Percentiles rank a stretch among this genome's conserved stretches.
These are phyloP conservation scores for Tripidium arundinaceum DNA, from an alignment of 202 grass and related monocot genomes.

Conservation along the genomic window DNA sequence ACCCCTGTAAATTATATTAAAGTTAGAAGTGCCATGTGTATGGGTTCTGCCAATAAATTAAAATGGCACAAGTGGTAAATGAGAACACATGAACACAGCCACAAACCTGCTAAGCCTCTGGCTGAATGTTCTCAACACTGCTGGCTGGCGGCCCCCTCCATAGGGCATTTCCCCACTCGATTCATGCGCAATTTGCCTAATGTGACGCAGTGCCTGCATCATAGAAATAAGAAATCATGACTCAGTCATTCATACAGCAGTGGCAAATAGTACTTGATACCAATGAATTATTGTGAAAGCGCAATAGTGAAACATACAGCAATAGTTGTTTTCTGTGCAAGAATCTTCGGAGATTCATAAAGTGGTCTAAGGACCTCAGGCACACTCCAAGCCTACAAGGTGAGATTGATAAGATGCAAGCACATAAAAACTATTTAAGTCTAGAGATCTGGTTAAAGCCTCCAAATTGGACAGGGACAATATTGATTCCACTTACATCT, in stretches of 20 bases:
- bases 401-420: conserved; percentile 1
- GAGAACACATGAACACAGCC: conserved; percentile 12
- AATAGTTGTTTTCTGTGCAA: conserved; percentile 95
- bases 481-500: conserved; percentile 52
- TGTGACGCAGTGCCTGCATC: conserved; percentile 78
- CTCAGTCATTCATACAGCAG: not conserved
- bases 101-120: conserved; percentile 87
- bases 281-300: not conserved
- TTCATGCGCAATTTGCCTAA: conserved; percentile 92
- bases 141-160: conserved; percentile 72
- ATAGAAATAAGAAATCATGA: conserved; percentile 13
- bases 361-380: conserved; percentile 93
- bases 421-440: not conserved
- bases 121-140: conserved; percentile 87
- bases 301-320: conserved; percentile 48
- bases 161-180: conserved; percentile 74
- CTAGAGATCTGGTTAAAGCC: not conserved
- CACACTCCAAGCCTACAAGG: conserved; percentile 79
- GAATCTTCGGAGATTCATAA: conserved; percentile 87
- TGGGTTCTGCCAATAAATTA: not conserved
- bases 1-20: conserved; percentile 49
- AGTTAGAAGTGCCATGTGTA: conserved; percentile 2
- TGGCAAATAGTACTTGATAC: not conserved
- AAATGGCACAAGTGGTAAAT: not conserved
- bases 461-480: not conserved